These are phyloP conservation scores for Aspergillus terreus DNA, from an alignment of 2,329 filamentous ascomycete species.

Conservation along the genomic window DNA sequence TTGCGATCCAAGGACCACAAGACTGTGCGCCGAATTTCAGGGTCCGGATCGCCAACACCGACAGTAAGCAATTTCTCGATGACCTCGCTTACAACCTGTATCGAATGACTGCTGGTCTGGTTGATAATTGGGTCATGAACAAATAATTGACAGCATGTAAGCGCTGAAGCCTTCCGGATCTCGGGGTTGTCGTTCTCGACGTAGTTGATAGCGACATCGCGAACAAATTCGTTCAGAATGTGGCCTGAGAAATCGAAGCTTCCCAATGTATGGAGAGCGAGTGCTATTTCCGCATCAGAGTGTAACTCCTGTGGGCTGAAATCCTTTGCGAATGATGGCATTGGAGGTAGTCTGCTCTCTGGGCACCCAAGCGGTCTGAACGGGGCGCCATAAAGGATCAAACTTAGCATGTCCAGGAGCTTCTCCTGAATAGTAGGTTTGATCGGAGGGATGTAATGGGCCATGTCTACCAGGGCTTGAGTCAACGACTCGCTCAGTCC, in stretches of 20 bases:
- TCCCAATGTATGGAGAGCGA: conserved; percentile 92
- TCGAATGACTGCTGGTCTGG: conserved; percentile 93
- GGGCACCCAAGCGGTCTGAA: conserved; percentile 92
- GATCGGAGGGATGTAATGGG: conserved; percentile 94
- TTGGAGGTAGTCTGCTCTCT: conserved; percentile 74
- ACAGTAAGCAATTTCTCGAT: conserved; percentile 96
- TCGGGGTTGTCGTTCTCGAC: conserved; percentile 94
- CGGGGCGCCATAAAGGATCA: conserved; percentile 85
- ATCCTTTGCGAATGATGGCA: conserved; percentile 82
- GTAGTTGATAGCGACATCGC: conserved; percentile 96
- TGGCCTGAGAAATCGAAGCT: conserved; percentile 92
- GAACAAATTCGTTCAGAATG: conserved; percentile 95
- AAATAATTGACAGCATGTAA: conserved; percentile 97
- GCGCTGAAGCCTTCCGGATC: conserved; percentile 86
- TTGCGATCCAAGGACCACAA: conserved; percentile 84
- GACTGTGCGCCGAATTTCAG: conserved; percentile 84
- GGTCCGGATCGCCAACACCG: conserved; percentile 85
- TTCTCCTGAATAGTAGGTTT: conserved; percentile 91
- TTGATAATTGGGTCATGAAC: conserved; percentile 96
- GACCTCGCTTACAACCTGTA: conserved; percentile 95
- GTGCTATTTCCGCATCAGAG: conserved; percentile 79
- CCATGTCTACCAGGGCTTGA: conserved; percentile 95
- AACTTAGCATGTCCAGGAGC: conserved; percentile 88
- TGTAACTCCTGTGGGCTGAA: conserved; percentile 81
- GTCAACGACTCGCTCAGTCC: conserved; percentile 91